phyloP scores from a whole-genome alignment of 768 basidiomycete genomes.

The Boletus rubropictus region DNA sequence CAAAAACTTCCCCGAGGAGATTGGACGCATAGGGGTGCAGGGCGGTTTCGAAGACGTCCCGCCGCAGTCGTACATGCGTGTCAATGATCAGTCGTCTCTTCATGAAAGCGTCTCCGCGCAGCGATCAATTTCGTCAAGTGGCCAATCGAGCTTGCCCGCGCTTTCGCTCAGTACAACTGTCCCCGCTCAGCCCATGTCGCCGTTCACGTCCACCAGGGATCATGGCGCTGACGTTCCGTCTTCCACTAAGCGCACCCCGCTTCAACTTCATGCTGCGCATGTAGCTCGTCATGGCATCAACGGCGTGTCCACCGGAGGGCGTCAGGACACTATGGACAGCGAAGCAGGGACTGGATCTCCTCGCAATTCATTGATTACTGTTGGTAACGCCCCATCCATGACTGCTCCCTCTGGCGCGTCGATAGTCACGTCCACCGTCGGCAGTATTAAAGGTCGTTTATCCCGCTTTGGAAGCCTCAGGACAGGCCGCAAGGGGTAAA shows the following conservation, averaged over 20 bases:
- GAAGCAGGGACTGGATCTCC: conserved; percentile 49
- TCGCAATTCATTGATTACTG: conserved; percentile 71
- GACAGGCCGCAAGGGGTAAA: conserved; percentile 36
- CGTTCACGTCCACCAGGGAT: conserved; percentile 26
- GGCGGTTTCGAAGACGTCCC: conserved; percentile 47
- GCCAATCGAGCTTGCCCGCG: conserved; percentile 38
- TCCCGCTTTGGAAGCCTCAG: conserved; percentile 74
- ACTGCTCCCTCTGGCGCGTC: conserved; percentile 46
- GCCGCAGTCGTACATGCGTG: conserved; percentile 35
- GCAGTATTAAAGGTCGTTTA: conserved; percentile 66
- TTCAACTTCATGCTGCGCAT: conserved; percentile 77
- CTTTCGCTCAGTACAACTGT: conserved; percentile 45
- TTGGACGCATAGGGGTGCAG: conserved; percentile 60
- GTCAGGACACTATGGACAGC: conserved; percentile 41
- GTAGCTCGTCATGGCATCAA: conserved; percentile 79
- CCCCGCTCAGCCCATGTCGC: conserved; percentile 42
- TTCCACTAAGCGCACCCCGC: conserved; percentile 57
- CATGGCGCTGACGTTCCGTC: conserved; percentile 4
- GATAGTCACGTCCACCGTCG: conserved; percentile 57
- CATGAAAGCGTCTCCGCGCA: conserved; percentile 45
- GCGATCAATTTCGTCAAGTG: conserved; percentile 43
- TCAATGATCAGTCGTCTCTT: conserved; percentile 43
- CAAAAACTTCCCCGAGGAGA: conserved; percentile 81
- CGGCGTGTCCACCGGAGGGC: conserved; percentile 73
- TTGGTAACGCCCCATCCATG: conserved; percentile 43